phyloP scores from a whole-genome alignment of 2,329 filamentous ascomycete species.

The Apiospora aurea region DNA sequence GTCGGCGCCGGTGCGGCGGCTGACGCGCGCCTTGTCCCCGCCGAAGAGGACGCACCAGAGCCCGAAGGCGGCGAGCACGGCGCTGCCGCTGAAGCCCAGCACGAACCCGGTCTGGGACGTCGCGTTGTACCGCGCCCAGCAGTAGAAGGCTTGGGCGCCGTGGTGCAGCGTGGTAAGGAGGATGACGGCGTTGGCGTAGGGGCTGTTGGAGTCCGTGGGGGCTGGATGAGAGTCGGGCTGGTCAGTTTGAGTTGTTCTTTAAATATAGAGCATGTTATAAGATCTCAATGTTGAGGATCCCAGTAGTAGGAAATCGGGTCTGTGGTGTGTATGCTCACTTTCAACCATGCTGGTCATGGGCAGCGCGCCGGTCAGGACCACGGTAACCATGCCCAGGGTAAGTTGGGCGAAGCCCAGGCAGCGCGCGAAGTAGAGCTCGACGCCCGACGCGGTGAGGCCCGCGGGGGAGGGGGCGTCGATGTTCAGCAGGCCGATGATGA shows the following conservation, averaged over 20 bases:
- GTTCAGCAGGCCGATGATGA: constrained; percentile 53
- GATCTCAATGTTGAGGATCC: too few species aligned
- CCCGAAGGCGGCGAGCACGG: constrained; percentile 65
- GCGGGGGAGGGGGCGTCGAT: constrained; percentile 25
- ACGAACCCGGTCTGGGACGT: constrained; percentile 64
- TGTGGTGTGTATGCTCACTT: constrained; percentile 38
- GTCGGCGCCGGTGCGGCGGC: constrained; percentile 48
- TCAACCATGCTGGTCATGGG: constrained; percentile 64
- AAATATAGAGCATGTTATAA: too few species aligned
- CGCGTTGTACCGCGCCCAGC: constrained; percentile 71
- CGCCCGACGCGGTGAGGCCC: constrained; percentile 46
- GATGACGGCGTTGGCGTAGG: constrained; percentile 71
- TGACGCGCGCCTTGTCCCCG: constrained; percentile 44
- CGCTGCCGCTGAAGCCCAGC: constrained; percentile 65
- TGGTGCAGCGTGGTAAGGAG: constrained; percentile 74
- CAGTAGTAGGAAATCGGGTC: neutral
- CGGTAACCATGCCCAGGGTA: constrained; percentile 66
- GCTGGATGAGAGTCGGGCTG: neutral
- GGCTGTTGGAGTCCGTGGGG: constrained; percentile 52
- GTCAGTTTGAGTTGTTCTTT: neutral
- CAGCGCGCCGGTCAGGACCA: constrained; percentile 74
- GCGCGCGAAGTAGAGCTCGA: constrained; percentile 78
- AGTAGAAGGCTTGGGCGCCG: constrained; percentile 65
- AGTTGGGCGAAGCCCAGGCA: constrained; percentile 73
- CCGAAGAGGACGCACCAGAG: constrained; percentile 64